phyloP scores from a whole-genome alignment of 129 eudicot species.

The Erigeron canadensis region DNA sequence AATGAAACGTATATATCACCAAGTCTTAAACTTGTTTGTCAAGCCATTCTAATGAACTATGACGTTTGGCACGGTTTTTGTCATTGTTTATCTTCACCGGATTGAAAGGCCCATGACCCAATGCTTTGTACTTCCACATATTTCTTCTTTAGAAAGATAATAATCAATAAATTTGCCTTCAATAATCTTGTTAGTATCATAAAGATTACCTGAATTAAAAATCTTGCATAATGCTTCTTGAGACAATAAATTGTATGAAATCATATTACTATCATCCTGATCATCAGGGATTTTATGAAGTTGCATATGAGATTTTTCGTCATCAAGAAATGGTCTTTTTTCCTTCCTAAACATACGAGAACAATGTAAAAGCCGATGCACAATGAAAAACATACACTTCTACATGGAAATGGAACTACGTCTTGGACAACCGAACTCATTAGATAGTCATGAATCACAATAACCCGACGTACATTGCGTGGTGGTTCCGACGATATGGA shows the following conservation, averaged over 20 bases:
- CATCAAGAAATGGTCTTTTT: constrained; percentile 21
- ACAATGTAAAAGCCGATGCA: constrained; percentile 37
- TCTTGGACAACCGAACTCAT: constrained; percentile 48
- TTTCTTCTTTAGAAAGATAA: constrained; percentile 17
- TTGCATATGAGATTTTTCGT: background rate
- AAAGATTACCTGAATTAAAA: constrained; percentile 29
- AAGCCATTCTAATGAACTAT: constrained; percentile 39
- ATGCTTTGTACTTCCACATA: constrained; percentile 12
- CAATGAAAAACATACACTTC: constrained; percentile 40
- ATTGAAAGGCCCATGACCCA: constrained; percentile 41
- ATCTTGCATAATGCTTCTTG: background rate
- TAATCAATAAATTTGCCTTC: constrained; percentile 35
- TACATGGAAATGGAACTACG: constrained; percentile 27
- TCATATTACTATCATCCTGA: background rate
- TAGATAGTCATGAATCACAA: constrained; percentile 47
- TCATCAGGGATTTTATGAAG: constrained; percentile 4
- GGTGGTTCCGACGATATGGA: constrained; percentile 50
- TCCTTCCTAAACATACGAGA: constrained; percentile 27
- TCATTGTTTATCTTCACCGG: constrained; percentile 1
- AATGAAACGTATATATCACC: constrained; percentile 48
- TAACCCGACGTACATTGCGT: constrained; percentile 18
- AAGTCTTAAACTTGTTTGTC: constrained; percentile 35
- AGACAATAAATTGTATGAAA: background rate
- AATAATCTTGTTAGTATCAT: constrained; percentile 28
- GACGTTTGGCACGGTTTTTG: constrained; percentile 6